A percentile compares a stretch with the other conserved stretches of the same genome.
phyloP scores from a whole-genome alignment of 2,329 filamentous ascomycete genomes.

The Ophiocordyceps unilateralis region DNA sequence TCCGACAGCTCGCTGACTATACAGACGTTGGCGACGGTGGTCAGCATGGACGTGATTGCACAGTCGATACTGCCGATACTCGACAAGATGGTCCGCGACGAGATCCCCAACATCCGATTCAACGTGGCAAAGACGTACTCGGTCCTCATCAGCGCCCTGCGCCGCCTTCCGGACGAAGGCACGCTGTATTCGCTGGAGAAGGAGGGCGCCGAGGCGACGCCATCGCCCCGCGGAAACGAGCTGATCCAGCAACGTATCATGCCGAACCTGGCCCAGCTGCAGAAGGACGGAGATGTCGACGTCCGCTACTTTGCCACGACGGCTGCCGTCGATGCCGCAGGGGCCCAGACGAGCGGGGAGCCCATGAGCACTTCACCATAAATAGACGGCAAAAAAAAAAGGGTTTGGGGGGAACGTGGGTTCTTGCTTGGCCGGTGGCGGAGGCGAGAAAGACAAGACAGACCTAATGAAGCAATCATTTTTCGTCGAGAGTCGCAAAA shows the following conservation, averaged over 20 bases:
- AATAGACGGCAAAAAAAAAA: conserved; percentile 20
- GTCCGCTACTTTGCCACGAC: conserved; percentile 95
- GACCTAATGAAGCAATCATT: conserved; percentile 30
- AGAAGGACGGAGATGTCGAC: conserved; percentile 95
- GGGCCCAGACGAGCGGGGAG: conserved; percentile 29
- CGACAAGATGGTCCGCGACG: conserved; percentile 80
- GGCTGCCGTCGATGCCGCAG: conserved; percentile 47
- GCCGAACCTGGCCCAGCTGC: conserved; percentile 83
- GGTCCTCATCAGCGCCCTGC: conserved; percentile 77
- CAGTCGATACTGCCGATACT: conserved; percentile 91
- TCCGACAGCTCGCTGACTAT: no score
- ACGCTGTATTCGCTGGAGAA: conserved; percentile 78
- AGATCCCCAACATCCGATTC: conserved; percentile 98
- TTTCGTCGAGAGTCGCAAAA: background rate
- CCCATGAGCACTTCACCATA: conserved; percentile 51
- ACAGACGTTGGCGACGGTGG: conserved; percentile 82
- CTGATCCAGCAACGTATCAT: conserved; percentile 75
- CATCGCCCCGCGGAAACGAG: conserved; percentile 57
- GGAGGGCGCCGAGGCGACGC: conserved; percentile 40
- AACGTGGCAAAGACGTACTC: conserved; percentile 97
- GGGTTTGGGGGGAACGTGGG: no score
- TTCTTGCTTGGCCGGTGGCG: no score
- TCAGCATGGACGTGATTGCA: conserved; percentile 84
- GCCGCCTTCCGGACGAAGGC: conserved; percentile 74
- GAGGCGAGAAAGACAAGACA: background rate